Conservation (phyloP, 2,329 filamentous ascomycete species). For the Grosmannia serpens region DNA sequence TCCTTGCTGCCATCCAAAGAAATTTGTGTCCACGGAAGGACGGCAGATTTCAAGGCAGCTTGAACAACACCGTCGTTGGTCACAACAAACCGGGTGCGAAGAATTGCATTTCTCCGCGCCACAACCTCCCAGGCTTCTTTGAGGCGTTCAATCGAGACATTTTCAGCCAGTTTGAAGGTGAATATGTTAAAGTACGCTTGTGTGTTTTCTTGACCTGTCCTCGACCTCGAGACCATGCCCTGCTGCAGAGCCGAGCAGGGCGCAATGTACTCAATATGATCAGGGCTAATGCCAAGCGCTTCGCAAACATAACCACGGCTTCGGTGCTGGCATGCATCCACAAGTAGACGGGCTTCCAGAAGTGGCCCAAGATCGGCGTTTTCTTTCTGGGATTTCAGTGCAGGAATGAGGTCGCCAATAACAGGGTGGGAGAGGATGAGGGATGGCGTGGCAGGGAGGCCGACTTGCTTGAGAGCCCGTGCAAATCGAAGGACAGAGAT, state of each 20-base stretch:
- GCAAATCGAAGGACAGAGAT: constrained; percentile 69
- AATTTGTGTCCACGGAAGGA: constrained; percentile 32
- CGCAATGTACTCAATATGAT: constrained; percentile 58
- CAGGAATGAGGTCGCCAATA: constrained; percentile 33
- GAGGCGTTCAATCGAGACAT: constrained; percentile 36
- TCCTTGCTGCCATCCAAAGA: constrained; percentile 16
- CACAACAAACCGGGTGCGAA: constrained; percentile 61
- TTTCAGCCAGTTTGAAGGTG: constrained; percentile 38
- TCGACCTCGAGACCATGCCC: constrained; percentile 66
- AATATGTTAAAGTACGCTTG: constrained; percentile 69
- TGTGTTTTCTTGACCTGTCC: constrained; percentile 35
- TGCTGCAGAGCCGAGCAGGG: constrained; percentile 82
- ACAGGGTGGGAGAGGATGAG: constrained; percentile 53
- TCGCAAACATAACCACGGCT: constrained; percentile 41
- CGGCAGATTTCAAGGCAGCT: constrained; percentile 40
- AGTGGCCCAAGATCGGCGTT: constrained; percentile 14
- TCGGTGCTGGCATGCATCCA: constrained; percentile 53
- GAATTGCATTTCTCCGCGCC: constrained; percentile 43
- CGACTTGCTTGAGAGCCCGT: constrained; percentile 48
- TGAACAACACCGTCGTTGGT: constrained; percentile 71
- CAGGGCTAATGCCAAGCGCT: constrained; percentile 35
- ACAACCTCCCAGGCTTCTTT: constrained; percentile 45
- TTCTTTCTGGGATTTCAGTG: constrained; percentile 17
- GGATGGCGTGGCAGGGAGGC: constrained; percentile 54
- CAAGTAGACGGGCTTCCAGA: constrained; percentile 43